Evolutionary conservation across 1,139 yeast species (phyloP), one percentile per base, ranked within the genome.

Genomic region (Yarrowia galli): DNA sequence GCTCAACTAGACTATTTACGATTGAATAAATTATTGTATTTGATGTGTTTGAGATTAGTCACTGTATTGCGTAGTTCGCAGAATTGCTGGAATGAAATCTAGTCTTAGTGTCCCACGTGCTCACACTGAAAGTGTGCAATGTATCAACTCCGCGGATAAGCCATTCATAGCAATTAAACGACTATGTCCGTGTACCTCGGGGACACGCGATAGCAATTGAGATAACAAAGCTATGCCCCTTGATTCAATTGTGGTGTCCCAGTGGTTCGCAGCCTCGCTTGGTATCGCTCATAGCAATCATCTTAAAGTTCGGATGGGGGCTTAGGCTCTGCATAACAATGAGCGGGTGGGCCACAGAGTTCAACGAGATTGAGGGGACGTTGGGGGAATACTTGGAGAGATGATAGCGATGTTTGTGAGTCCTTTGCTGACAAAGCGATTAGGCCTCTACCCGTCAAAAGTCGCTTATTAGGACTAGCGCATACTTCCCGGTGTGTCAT

Each of bases 1-100:
- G 23, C 71, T 79, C 36, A 68, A 72, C 45, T 65, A 46, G 36
- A 32, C 12, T 15, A 35, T 8, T 20, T 32, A 22, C n/a, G 10
- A 15, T 40, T 40, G 43, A 40, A 48, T 48, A 48, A 48, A 48
- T 48, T 48, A 48, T 45, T 28, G 32, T 28, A 28, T 28, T 22
- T 43, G 16, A 7, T n/a, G 2, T 42, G 2, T 42, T 36, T 36
- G 40, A 40, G 2, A n/a, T n/a, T n/a, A 16, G 20, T 16, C 13
- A 15, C 3, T 6, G 40, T 16, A 4, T 15, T 36, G n/a, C n/a
- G n/a, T n/a, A n/a, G n/a, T n/a, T n/a, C n/a, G n/a, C n/a, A n/a
- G n/a, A n/a, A n/a, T n/a, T n/a, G n/a, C 1, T 36, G 40, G 22
- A 43, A 43, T 43, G 48, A 43, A 43, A 43, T 42, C 23, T 42